Evolutionary conservation across 352 stramenopile species (phyloP), one percentile per base, ranked within the genome.

Genomic region (Peronospora tabacina): DNA sequence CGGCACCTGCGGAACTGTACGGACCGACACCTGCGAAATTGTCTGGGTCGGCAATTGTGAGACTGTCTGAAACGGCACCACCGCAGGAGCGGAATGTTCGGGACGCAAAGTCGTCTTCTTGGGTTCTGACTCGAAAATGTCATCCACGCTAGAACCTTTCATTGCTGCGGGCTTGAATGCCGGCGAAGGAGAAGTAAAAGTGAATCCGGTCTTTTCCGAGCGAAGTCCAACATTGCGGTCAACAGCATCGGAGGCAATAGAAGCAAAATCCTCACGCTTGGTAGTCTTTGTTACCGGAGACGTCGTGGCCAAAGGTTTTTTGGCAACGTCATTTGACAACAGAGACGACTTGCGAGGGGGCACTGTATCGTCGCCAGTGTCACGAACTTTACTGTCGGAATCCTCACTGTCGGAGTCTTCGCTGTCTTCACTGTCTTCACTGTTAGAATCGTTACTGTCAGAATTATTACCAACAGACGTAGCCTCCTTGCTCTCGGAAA

Each of bases 71-170:
- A 12, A 29, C 17, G 52, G 39, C 0, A 58, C 52, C 13, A 44
- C 47, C 10, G 47, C 52, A 3, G 63, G 45, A 15, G 40, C 42
- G 22, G 22, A 26, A 26, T 26, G 22, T 26, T 26, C 22, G 22
- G 22, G 22, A 26, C 22, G 22, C 40, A 60, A 44, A 34, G 46
- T 52, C 47, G 43, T 65, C 37, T 58, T 63, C 32, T 51, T 45
- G 10, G 47, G 49, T 24, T 59, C 47, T 8, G 35, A 39, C 8
- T 48, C 64, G 12, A 36, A 49, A 34, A 55, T 33, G 35, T 75
- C 68, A 3, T 62, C 61, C 38, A 71, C 61, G 10, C 72, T 62
- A n/a, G 68, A 66, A 33, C 42, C 52, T 53, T 62, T 44, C 30
- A 46, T 60, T 41, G 61, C 62, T 26, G 22, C 22, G 22, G 22